Evolutionary conservation across 768 basidiomycete species (phyloP), one percentile per base, ranked within the genome.

Genomic region (Macrolepiota fuliginosa): DNA sequence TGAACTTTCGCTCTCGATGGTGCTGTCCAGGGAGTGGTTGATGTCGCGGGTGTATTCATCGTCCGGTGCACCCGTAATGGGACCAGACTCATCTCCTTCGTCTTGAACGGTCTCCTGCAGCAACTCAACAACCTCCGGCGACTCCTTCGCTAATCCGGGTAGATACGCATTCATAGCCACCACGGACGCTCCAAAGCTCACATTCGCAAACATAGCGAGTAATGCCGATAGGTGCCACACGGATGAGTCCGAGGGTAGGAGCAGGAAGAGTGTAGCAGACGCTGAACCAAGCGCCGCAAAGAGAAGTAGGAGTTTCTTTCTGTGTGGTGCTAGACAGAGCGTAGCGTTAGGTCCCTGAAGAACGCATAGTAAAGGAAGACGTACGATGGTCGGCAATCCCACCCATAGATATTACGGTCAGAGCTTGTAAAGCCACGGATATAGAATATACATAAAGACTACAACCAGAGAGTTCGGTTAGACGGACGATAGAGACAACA

Each of bases 341-440:
- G 49, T 64, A 25, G 62, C 45, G 46, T 42, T 29, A 52, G 46
- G 37, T 64, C 11, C 40, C 29, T 15, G 25, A 24, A 4, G 46
- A 15, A 4, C 15, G 19, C n/a, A 39, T 15, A 46, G 17, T n/a
- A 29, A 24, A 32, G 54, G 24, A 36, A 45, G 46, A 79, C 91
- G 62, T 66, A 96, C 94, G 87, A 64, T 91, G 86, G 74, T 98
- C 94, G 1, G 96, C 96, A 58, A 96, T 87, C 15, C 87, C 87
- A 6, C 94, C 93, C 81, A 97, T 91, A 4, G 96, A 95, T 58
- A 99, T 94, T 40, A 99, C 94, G 0, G 90, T 92, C n/a, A 98
- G 68, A 0, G 95, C 96, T 71, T 98, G 96, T 0, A 96, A 73
- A 0, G 90, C 89, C 0, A 98, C 96, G 0, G 92, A 93, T 13